Evolutionary conservation across 2,329 filamentous ascomycete genomes (phyloP).

Genomic region (Aspergillus sp.): DNA sequence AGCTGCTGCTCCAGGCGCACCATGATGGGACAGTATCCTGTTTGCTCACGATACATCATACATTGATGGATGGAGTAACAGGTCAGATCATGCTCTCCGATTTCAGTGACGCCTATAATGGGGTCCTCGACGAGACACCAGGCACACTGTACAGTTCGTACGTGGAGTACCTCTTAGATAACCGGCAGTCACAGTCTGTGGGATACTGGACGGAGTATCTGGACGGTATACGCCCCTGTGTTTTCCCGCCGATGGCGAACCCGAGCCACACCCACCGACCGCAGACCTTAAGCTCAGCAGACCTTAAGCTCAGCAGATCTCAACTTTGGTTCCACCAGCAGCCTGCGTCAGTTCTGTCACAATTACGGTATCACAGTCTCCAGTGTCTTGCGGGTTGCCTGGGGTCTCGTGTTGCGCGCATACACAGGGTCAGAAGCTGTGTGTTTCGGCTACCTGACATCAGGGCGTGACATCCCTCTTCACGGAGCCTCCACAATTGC

Average conservation of each 20-base stretch:
- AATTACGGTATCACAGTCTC: constrained; percentile 18
- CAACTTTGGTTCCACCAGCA: background rate
- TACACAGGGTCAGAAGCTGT: constrained; percentile 38
- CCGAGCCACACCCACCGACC: background rate
- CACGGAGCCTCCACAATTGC: constrained; percentile 32
- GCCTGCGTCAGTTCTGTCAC: constrained; percentile 8
- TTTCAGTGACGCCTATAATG: constrained; percentile 12
- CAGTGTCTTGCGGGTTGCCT: constrained; percentile 38
- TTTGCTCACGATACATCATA: constrained; percentile 5
- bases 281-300: background rate
- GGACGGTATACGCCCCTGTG: background rate
- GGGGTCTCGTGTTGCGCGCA: constrained; percentile 35
- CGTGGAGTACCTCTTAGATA: constrained; percentile 18
- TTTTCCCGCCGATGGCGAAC: constrained; percentile 6
- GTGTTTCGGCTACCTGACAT: constrained; percentile 40
- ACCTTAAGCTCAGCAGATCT: background rate
- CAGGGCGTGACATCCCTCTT: constrained; percentile 38
- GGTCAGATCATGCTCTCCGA: constrained; percentile 3
- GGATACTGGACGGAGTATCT: constrained; percentile 3
- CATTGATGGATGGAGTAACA: constrained; percentile 4
- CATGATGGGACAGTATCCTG: constrained; percentile 3
- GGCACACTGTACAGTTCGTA: constrained; percentile 31
- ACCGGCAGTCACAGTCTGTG: background rate
- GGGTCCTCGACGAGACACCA: constrained; percentile 33
- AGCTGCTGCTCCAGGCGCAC: background rate